Percentiles rank a stretch among this genome's conserved stretches.
Evolutionary conservation across 768 basidiomycete genomes (phyloP).

Genomic region (Mycena chlorophos): DNA sequence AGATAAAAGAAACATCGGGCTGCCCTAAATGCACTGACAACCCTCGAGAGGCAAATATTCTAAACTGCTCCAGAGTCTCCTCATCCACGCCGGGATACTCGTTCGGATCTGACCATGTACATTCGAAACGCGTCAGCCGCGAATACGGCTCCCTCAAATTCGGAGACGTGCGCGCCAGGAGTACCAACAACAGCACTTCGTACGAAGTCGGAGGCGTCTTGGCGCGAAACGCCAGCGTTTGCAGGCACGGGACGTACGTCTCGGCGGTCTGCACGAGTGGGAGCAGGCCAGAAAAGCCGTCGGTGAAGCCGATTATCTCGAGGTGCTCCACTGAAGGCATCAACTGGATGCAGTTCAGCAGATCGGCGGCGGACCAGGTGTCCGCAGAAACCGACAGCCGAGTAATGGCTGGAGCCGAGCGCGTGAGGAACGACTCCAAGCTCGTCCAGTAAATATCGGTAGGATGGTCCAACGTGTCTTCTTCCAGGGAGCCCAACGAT

Average conservation of each 20-base stretch:
- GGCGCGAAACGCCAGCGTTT: not conserved
- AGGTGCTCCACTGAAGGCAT: not conserved
- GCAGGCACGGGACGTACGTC: not conserved
- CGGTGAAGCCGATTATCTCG: not conserved
- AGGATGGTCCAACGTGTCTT: not conserved
- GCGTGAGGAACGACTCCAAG: not conserved
- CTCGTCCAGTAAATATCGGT: not conserved
- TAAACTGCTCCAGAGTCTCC: no score
- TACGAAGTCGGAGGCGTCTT: not conserved
- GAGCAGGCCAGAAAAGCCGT: not conserved
- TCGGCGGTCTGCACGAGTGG: not conserved
- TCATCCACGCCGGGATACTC: no score
- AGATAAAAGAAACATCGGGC: no score
- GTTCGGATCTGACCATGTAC: no score
- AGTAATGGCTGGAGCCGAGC: not conserved
- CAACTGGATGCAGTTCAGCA: not conserved
- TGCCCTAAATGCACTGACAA: no score
- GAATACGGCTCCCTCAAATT: not conserved
- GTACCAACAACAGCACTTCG: conserved; percentile 3
- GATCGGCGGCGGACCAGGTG: not conserved
- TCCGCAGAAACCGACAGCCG: not conserved
- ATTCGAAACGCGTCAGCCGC: not conserved
- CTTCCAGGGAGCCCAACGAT: not conserved
- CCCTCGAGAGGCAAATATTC: no score
- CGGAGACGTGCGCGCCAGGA: not conserved